These are phyloP conservation scores for Leccinum subtestaceum DNA, from an alignment of 768 basidiomycete genomes.

Conservation along the genomic window DNA sequence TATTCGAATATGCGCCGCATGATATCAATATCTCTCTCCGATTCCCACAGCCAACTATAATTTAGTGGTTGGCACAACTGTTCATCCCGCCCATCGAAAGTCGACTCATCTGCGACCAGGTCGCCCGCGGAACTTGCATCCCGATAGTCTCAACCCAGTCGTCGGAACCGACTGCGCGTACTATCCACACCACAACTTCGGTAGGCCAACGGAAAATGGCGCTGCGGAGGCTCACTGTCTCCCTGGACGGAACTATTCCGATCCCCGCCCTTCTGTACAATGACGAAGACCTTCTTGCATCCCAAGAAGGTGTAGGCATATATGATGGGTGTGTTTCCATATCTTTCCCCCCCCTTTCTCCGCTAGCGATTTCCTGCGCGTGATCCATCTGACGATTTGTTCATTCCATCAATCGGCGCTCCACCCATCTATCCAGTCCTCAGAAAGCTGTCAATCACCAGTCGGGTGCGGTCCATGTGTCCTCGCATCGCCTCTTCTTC, in stretches of 20 bases:
- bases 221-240: constrained; percentile 51
- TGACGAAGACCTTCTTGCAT: constrained; percentile 73
- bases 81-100: constrained; percentile 1
- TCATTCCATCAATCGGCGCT: constrained; percentile 30
- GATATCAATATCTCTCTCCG: neutral
- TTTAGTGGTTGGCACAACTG: constrained; percentile 4
- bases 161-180: neutral
- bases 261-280: constrained; percentile 71
- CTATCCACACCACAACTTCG: constrained; percentile 1
- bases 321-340: constrained; percentile 76
- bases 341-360: constrained; percentile 2
- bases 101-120: constrained; percentile 9
- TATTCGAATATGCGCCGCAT: constrained; percentile 8
- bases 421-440: constrained; percentile 44
- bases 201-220: constrained; percentile 39
- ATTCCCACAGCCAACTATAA: constrained; percentile 11
- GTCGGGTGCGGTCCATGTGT: constrained; percentile 65
- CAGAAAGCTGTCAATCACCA: constrained; percentile 85
- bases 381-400: constrained; percentile 17
- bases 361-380: constrained; percentile 10
- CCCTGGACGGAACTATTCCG: constrained; percentile 76
- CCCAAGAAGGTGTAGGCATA: constrained; percentile 80
- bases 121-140: neutral
- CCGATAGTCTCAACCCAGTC: neutral
- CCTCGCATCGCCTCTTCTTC: constrained; percentile 86